These are phyloP conservation scores for Paraconiothyrium brasiliense DNA, from an alignment of 2,329 filamentous ascomycete genomes.

Conservation along the genomic window DNA sequence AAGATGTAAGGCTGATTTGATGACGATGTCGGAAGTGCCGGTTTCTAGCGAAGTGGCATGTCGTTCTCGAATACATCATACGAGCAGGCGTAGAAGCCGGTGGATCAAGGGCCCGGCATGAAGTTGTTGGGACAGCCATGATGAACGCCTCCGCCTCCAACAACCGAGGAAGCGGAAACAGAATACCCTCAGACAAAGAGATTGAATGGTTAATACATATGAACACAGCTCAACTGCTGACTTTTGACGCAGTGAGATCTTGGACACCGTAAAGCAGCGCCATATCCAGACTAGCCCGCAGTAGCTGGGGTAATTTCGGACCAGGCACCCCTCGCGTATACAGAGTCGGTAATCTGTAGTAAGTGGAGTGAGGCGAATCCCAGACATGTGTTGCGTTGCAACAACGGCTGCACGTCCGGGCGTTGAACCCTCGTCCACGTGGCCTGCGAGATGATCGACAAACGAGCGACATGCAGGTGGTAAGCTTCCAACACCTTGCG, in stretches of 20 bases:
- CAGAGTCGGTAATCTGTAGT: not conserved
- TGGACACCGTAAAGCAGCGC: no score
- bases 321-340: no score
- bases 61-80: not conserved
- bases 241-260: not conserved
- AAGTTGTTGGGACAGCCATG: conserved; percentile 1
- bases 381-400: not conserved
- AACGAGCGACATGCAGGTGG: not conserved
- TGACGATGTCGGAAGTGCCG: not conserved
- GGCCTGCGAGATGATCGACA: conserved; percentile 6
- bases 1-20: not conserved
- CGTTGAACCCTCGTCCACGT: not conserved
- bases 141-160: not conserved
- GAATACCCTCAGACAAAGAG: not conserved
- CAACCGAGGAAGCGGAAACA: not conserved
- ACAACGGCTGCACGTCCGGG: not conserved
- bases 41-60: no score
- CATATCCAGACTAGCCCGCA: no score
- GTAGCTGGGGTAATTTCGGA: no score
- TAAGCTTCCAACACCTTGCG: not conserved
- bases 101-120: not conserved
- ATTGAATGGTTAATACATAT: not conserved
- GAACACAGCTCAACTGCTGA: not conserved
- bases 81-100: not conserved
- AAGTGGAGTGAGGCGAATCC: not conserved